A percentile compares a stretch with the other conserved stretches of the same genome.
phyloP scores from a whole-genome alignment of 495 filamentous ascomycete genomes.

The Glarea lozoyensis region DNA sequence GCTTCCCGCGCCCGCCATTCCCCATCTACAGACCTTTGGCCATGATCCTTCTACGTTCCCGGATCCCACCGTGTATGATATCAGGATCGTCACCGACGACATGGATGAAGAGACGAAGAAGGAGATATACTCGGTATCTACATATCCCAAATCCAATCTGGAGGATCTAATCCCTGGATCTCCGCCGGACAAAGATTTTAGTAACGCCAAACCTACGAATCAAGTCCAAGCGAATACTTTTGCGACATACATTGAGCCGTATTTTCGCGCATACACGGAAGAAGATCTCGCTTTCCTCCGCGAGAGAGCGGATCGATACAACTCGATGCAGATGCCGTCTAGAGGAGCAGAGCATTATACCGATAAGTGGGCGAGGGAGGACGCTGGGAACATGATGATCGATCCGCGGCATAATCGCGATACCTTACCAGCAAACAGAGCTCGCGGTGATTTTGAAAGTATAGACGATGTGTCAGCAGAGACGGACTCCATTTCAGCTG shows the following conservation, averaged over 20 bases:
- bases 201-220: conserved; percentile 83
- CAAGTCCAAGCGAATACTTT: conserved; percentile 91
- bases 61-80: conserved; percentile 92
- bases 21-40: conserved; percentile 71
- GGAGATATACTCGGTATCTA: conserved; percentile 77
- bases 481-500: conserved; percentile 84
- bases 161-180: conserved; percentile 77
- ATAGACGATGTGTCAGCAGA: conserved; percentile 78
- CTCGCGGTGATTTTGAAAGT: conserved; percentile 73
- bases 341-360: conserved; percentile 79
- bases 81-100: conserved; percentile 58
- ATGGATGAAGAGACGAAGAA: conserved; percentile 77
- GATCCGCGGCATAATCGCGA: conserved; percentile 45
- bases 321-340: conserved; percentile 76
- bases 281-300: conserved; percentile 92
- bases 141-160: conserved; percentile 74
- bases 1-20: conserved; percentile 63
- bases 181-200: conserved; percentile 89
- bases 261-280: conserved; percentile 81
- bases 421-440: conserved; percentile 66
- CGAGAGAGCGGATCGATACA: conserved; percentile 76
- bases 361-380: conserved; percentile 89
- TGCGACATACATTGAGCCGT: conserved; percentile 78
- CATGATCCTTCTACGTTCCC: conserved; percentile 85
- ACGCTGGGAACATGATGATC: conserved; percentile 65